A percentile compares a stretch with the other conserved stretches of the same genome.
Evolutionary conservation across 2,329 filamentous ascomycete species (phyloP).

Genomic region (Plectosphaerella sp.): DNA sequence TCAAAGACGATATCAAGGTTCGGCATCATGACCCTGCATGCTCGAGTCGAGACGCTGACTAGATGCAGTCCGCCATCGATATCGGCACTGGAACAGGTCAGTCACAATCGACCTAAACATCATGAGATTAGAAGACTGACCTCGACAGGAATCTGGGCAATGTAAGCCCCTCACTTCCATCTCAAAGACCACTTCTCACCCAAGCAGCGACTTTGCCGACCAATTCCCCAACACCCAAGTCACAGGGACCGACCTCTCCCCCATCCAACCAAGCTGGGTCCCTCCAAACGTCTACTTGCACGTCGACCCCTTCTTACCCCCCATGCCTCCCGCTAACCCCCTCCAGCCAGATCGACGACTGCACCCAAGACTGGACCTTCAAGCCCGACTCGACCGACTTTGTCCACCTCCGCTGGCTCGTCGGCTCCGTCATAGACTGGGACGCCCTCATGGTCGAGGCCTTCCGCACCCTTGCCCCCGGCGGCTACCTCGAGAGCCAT

Average conservation of each 20-base stretch:
- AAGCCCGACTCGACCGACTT: slow-evolving; percentile 47
- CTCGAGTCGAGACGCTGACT: slow-evolving; percentile 14
- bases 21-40: neutral
- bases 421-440: slow-evolving; percentile 49
- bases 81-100: slow-evolving; percentile 13
- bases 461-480: slow-evolving; percentile 43
- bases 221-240: slow-evolving; percentile 38
- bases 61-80: slow-evolving; percentile 11
- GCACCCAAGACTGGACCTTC: slow-evolving; percentile 46
- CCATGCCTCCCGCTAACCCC: neutral
- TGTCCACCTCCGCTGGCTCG: slow-evolving; percentile 51
- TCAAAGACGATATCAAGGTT: slow-evolving; percentile 21
- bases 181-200: neutral
- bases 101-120: neutral
- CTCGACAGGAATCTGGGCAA: slow-evolving; percentile 6
- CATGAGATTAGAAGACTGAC: neutral
- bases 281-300: slow-evolving; percentile 40
- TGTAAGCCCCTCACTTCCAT: neutral
- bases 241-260: slow-evolving; percentile 51
- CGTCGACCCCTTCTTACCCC: neutral
- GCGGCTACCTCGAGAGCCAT: slow-evolving; percentile 35
- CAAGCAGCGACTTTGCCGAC: slow-evolving; percentile 41
- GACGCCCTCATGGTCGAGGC: slow-evolving; percentile 42
- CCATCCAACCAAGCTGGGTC: slow-evolving; percentile 51
- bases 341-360: slow-evolving; percentile 51